Percentiles rank a stretch among this genome's conserved stretches.
phyloP scores from a whole-genome alignment of 2,329 filamentous ascomycete species.

The Aspergillus viridinutans region DNA sequence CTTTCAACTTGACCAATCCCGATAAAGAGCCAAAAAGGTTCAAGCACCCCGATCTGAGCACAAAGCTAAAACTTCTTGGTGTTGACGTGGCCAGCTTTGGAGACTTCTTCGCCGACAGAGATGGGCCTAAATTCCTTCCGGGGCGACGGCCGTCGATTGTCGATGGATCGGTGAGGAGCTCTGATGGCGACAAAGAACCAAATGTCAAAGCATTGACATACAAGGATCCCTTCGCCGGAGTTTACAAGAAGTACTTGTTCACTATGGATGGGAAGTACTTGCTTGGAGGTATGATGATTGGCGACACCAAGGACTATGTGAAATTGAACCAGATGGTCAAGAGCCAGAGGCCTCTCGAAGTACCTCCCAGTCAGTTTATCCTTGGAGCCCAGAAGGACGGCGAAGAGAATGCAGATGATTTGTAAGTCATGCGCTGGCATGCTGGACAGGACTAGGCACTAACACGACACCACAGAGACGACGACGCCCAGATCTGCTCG shows the following conservation, averaged over 20 bases:
- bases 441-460: constrained; percentile 3
- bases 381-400: constrained; percentile 70
- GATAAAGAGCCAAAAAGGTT: constrained; percentile 66
- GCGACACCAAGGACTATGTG: constrained; percentile 84
- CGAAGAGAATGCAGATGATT: constrained; percentile 70
- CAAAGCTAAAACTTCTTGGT: constrained; percentile 82
- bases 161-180: constrained; percentile 42
- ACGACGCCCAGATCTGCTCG: constrained; percentile 85
- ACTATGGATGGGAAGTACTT: constrained; percentile 85
- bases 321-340: constrained; percentile 86
- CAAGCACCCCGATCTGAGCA: constrained; percentile 81
- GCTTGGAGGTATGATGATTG: constrained; percentile 96
- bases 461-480: constrained; percentile 45
- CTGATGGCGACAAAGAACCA: constrained; percentile 40
- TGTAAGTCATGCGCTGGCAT: constrained; percentile 41
- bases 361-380: constrained; percentile 77
- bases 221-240: constrained; percentile 78
- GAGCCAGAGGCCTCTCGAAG: constrained; percentile 71
- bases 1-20: constrained; percentile 84
- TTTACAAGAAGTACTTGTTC: constrained; percentile 94
- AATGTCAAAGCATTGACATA: constrained; percentile 81
- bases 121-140: constrained; percentile 74
- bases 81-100: constrained; percentile 92
- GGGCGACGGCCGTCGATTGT: constrained; percentile 42
- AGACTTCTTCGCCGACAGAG: constrained; percentile 85